Base-by-base conservation (phyloP, 2,329 filamentous ascomycete species). In the Epichloe baconii region DNA sequence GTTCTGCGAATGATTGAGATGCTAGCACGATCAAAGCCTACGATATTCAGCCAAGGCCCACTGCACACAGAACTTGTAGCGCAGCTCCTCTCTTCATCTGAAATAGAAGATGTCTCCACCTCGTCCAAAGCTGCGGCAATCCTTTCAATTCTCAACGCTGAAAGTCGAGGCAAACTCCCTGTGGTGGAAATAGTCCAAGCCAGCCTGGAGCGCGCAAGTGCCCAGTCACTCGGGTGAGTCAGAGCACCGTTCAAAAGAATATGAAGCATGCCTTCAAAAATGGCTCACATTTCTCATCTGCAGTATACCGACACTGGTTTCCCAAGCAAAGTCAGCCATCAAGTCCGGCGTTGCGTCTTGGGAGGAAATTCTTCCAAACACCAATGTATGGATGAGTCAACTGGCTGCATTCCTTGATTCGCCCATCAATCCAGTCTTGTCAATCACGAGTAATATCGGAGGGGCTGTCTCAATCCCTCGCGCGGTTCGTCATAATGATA, bases 361-460 rank as follows among this genome's bases (percentile, higher is more conserved):
- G 1, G 65, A 71, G 53, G 70, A 74, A 11, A 65, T 91, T 4
- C 71, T 93, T 38, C 88, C 88, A 0, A 76, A 76, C 56, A 68
- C 72, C 0, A 68, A 75, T 2, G 67, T 78, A 10, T 96, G 90
- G 89, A 73, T 76, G 58, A 58, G 72, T 14, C 77, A 85, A 14
- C 66, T 95, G 75, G 55, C 55, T 1, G 62, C 61, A 15, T 64
- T 88, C 52, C 66, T 86, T 5, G 64, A 72, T 34, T 61, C 67
- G 1, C 58, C 69, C 1, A 76, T 82, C 2, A 78, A 79, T 54
- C 71, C 78, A 5, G 82, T 87, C 0, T 67, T 95, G 3, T 80
- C 87, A 0, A 78, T 95, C 4, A 87, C 84, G 2, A 90, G 82
- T 61, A 76, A 75, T 23, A 71, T 95, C 6, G 81, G 79, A 0